These are phyloP conservation scores for Plasmodium cynomolgi DNA, from an alignment of 169 alveolate genomes.

Conservation along the genomic window DNA sequence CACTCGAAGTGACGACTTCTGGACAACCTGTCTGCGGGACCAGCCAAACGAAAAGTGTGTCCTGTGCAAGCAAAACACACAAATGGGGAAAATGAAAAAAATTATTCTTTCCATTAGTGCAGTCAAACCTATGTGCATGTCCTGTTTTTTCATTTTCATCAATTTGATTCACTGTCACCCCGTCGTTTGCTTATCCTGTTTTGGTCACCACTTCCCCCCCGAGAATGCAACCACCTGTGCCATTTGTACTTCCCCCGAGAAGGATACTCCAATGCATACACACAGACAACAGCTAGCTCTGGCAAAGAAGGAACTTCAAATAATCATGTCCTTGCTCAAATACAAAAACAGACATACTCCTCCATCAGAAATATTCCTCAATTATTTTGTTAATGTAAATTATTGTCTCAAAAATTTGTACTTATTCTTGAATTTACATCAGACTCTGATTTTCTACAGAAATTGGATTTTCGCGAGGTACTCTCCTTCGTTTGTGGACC, in stretches of 20 bases:
- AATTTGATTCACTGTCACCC: constrained; percentile 9
- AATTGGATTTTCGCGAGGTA: constrained; percentile 19
- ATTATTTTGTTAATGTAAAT: constrained; percentile 33
- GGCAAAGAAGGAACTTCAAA: constrained; percentile 18
- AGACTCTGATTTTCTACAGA: background rate
- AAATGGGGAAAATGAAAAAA: constrained; percentile 28
- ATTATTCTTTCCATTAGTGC: background rate
- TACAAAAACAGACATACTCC: background rate
- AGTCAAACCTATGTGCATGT: constrained; percentile 33
- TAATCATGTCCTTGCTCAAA: constrained; percentile 13
- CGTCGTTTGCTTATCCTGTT: constrained; percentile 31
- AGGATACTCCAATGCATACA: background rate
- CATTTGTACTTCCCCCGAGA: background rate
- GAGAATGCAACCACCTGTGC: background rate
- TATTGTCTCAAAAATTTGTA: constrained; percentile 33
- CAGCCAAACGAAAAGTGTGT: background rate
- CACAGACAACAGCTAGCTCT: background rate
- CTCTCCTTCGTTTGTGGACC: constrained; percentile 1
- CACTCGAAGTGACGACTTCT: background rate
- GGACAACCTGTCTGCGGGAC: background rate
- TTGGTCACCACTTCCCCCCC: constrained; percentile 7
- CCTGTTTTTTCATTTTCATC: constrained; percentile 19
- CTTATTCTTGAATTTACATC: background rate
- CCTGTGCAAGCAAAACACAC: background rate
- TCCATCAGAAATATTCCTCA: constrained; percentile 10